These are phyloP conservation scores for Chrysanthemum seticuspe DNA, from an alignment of 129 eudicot genomes.

Conservation along the genomic window DNA sequence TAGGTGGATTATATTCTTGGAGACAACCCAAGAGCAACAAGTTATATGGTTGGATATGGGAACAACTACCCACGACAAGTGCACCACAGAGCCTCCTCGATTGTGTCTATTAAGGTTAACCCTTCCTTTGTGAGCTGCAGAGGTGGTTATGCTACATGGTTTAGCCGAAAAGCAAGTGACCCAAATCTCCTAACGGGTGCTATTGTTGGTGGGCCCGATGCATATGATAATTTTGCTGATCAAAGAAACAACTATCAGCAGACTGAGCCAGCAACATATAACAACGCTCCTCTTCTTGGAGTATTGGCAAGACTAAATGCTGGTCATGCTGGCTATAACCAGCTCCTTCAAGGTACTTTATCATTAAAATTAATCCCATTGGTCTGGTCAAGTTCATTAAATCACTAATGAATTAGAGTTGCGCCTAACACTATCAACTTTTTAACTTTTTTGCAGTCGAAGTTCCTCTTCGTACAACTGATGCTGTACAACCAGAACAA, in stretches of 20 bases:
- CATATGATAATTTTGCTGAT: slow-evolving; percentile 34
- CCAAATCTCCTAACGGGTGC: slow-evolving; percentile 43
- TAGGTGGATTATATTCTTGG: slow-evolving; percentile 67
- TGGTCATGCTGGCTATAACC: slow-evolving; percentile 82
- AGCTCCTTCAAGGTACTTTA: slow-evolving; percentile 74
- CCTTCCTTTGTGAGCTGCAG: slow-evolving; percentile 56
- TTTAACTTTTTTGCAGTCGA: slow-evolving; percentile 44
- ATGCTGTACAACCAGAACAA: slow-evolving; percentile 30
- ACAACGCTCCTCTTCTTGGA: slow-evolving; percentile 48
- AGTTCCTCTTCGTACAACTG: slow-evolving; percentile 50
- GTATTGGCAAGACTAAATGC: slow-evolving; percentile 55
- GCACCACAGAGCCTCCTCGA: slow-evolving; percentile 73
- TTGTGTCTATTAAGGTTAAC: slow-evolving; percentile 47
- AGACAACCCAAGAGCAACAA: slow-evolving; percentile 48
- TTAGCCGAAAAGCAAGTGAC: slow-evolving; percentile 39
- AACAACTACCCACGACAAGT: slow-evolving; percentile 45
- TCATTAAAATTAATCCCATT: background rate
- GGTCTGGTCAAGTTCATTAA: background rate
- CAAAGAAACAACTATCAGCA: slow-evolving; percentile 42
- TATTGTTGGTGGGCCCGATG: slow-evolving; percentile 41
- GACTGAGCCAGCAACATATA: slow-evolving; percentile 48
- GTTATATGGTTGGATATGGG: slow-evolving; percentile 75
- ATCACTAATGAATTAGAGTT: background rate
- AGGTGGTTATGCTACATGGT: slow-evolving; percentile 63
- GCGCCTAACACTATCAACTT: background rate